Conservation (phyloP, 208 protist genomes). For the Wallacemonas sp. region DNA sequence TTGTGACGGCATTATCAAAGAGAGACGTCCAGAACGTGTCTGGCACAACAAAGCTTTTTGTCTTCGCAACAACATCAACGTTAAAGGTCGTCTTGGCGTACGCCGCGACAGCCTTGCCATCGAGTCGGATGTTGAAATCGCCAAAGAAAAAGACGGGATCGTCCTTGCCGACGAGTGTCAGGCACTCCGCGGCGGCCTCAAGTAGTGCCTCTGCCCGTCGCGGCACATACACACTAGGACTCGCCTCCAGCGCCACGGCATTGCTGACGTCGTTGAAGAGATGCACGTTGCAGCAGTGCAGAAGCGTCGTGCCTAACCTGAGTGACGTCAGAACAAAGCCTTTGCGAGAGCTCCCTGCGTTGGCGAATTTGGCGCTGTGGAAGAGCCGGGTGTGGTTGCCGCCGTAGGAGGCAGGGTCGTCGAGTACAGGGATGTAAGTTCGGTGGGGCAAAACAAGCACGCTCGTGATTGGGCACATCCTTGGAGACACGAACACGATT, state of each 20-base stretch:
- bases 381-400: slow-evolving; percentile 47
- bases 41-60: slow-evolving; percentile 49
- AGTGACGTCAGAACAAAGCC: slow-evolving; percentile 75
- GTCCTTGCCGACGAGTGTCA: slow-evolving; percentile 36
- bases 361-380: slow-evolving; percentile 58
- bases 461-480: slow-evolving; percentile 70
- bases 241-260: slow-evolving; percentile 34
- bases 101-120: slow-evolving; percentile 35
- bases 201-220: slow-evolving; percentile 49
- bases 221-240: slow-evolving; percentile 53
- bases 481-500: slow-evolving; percentile 73
- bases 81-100: slow-evolving; percentile 25
- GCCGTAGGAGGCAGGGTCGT: slow-evolving; percentile 79
- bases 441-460: slow-evolving; percentile 77
- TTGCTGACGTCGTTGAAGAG: slow-evolving; percentile 76
- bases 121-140: slow-evolving; percentile 75
- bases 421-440: slow-evolving; percentile 68
- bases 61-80: slow-evolving; percentile 12
- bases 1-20: slow-evolving; percentile 26
- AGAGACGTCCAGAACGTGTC: slow-evolving; percentile 54
- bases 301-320: slow-evolving; percentile 58
- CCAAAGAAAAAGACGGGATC: slow-evolving; percentile 82
- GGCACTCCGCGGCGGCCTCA: slow-evolving; percentile 62
- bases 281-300: slow-evolving; percentile 77
- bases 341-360: slow-evolving; percentile 64